phyloP scores from a whole-genome alignment of 345 rosid genomes.

The Eucalyptus curtisii region DNA sequence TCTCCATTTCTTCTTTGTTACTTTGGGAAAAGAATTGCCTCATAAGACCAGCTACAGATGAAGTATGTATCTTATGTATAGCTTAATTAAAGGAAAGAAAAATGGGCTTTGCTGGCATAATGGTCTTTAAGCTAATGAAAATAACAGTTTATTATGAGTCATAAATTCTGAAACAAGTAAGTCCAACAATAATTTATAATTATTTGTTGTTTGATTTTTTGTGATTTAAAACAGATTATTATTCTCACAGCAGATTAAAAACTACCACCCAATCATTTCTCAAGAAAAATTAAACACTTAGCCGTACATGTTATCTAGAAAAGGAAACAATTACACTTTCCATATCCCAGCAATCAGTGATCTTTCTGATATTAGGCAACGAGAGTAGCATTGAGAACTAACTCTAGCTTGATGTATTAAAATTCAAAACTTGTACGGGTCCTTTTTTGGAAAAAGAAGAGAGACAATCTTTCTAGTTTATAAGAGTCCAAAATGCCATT shows the following conservation, averaged over 20 bases:
- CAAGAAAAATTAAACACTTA: too few species aligned
- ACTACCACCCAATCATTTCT: too few species aligned
- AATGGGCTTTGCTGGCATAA: fast-evolving
- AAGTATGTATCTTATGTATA: too few species aligned
- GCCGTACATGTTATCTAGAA: neutral
- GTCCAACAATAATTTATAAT: too few species aligned
- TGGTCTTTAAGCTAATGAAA: fast-evolving
- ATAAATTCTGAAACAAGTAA: fast-evolving
- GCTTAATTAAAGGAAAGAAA: too few species aligned
- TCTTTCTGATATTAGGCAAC: neutral
- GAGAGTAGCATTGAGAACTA: neutral
- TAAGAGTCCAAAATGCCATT: too few species aligned
- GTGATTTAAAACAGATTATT: fast-evolving
- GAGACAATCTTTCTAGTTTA: neutral
- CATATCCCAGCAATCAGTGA: neutral
- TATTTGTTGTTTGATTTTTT: too few species aligned
- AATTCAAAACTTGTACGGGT: too few species aligned
- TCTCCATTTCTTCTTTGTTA: too few species aligned
- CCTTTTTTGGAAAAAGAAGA: neutral
- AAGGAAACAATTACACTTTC: too few species aligned
- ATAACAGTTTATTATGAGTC: fast-evolving
- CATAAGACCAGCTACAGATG: too few species aligned
- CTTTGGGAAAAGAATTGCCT: neutral
- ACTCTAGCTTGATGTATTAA: neutral
- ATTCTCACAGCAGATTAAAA: fast-evolving